A percentile compares a stretch with the other conserved stretches of the same genome.
These are phyloP conservation scores for Eucalyptus erythrocorys DNA, from an alignment of 345 rosid species.

Conservation along the genomic window DNA sequence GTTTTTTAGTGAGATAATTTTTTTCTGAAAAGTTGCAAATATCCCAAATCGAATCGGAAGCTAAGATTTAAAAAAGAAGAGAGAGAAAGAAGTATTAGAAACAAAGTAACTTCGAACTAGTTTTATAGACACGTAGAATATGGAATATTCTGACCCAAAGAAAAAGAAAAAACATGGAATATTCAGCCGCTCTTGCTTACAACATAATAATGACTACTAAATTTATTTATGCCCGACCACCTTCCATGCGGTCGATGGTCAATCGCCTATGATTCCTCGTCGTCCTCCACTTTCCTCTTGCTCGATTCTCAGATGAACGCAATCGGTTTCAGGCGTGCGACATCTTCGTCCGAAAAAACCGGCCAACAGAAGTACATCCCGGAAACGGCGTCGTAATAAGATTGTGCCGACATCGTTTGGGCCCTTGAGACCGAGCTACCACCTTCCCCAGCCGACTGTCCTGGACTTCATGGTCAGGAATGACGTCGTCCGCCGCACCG, in stretches of 20 bases:
- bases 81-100: background rate
- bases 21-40: background rate
- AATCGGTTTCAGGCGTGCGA: background rate
- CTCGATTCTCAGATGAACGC: background rate
- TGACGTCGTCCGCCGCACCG: background rate
- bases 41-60: background rate
- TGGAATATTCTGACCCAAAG: background rate
- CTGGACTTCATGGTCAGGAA: background rate
- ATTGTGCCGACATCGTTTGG: background rate
- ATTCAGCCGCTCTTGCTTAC: background rate
- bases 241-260: background rate
- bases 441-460: background rate
- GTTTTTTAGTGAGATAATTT: background rate
- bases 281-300: background rate
- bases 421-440: background rate
- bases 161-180: too few relatives aligned
- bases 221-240: background rate
- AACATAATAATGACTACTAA: background rate
- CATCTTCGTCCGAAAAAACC: background rate
- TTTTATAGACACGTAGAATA: background rate
- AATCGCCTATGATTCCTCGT: background rate
- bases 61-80: background rate
- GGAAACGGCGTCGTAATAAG: background rate
- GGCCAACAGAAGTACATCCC: background rate
- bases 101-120: background rate